Percentiles rank a stretch among this genome's conserved stretches.
Evolutionary conservation across 352 stramenopile species (phyloP).

Genomic region (Phytophthora tubulina): DNA sequence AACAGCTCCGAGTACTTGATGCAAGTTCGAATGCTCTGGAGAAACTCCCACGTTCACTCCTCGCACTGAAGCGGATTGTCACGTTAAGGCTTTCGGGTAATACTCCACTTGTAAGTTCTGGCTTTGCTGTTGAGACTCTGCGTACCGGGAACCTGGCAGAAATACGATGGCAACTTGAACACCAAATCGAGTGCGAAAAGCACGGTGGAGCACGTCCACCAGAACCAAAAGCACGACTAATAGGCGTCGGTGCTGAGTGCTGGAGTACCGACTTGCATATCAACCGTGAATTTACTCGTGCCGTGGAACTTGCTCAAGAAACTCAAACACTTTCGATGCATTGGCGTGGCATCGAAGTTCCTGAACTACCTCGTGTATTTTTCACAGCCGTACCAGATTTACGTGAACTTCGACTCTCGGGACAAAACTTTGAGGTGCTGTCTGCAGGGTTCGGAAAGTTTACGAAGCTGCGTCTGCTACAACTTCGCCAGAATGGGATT

Average conservation of each 20-base stretch:
- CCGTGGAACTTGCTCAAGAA: slow-evolving; percentile 49
- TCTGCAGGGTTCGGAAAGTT: slow-evolving; percentile 51
- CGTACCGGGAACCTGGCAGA: slow-evolving; percentile 52
- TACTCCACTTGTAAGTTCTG: slow-evolving; percentile 38
- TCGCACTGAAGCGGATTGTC: slow-evolving; percentile 57
- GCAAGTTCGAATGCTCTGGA: slow-evolving; percentile 69
- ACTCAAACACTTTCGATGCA: slow-evolving; percentile 66
- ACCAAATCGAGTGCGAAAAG: slow-evolving; percentile 58
- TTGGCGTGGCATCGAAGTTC: slow-evolving; percentile 67
- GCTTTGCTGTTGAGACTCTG: slow-evolving; percentile 56
- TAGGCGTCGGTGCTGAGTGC: slow-evolving; percentile 61
- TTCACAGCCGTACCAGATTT: slow-evolving; percentile 54
- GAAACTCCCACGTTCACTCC: slow-evolving; percentile 57
- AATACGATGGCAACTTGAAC: slow-evolving; percentile 65
- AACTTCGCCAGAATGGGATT: slow-evolving; percentile 73
- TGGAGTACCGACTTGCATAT: slow-evolving; percentile 83
- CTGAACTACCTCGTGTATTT: slow-evolving; percentile 57
- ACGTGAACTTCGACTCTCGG: slow-evolving; percentile 70
- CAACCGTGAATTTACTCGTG: slow-evolving; percentile 59
- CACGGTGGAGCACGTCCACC: slow-evolving; percentile 45
- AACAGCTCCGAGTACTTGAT: slow-evolving; percentile 55
- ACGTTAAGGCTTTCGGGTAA: slow-evolving; percentile 68
- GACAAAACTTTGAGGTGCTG: slow-evolving; percentile 56
- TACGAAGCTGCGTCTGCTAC: slow-evolving; percentile 58
- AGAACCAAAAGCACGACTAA: slow-evolving; percentile 40